Conservation (phyloP, 2,329 filamentous ascomycete genomes). For the Colletotrichum higginsianum region DNA sequence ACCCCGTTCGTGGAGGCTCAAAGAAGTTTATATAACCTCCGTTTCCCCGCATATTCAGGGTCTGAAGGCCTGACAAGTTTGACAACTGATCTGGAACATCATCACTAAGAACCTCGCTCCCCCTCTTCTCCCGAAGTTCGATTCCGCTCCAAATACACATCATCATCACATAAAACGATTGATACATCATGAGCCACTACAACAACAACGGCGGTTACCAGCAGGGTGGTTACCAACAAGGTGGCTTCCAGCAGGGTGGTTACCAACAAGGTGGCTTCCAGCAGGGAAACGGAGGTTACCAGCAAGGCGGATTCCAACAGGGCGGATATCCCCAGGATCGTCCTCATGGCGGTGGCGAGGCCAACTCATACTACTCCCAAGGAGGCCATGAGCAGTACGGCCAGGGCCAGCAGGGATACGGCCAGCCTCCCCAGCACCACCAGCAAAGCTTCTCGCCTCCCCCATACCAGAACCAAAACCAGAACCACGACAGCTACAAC, state of each 20-base stretch:
- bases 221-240: slow-evolving; percentile 17
- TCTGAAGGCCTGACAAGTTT: not conserved
- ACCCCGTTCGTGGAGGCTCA: slow-evolving; percentile 21
- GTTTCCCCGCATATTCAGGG: slow-evolving; percentile 30
- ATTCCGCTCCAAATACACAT: not conserved
- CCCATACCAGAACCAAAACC: slow-evolving; percentile 31
- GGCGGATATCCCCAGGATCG: slow-evolving; percentile 23
- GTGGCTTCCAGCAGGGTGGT: slow-evolving; percentile 18
- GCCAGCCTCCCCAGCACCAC: slow-evolving; percentile 35
- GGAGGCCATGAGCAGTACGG: slow-evolving; percentile 11
- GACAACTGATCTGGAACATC: slow-evolving; percentile 7
- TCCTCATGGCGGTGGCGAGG: slow-evolving; percentile 21
- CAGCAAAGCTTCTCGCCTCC: slow-evolving; percentile 34
- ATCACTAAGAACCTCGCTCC: not conserved
- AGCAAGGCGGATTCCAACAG: slow-evolving; percentile 19
- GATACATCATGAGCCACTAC: slow-evolving; percentile 33
- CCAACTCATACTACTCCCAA: slow-evolving; percentile 36
- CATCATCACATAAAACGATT: not conserved
- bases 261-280: slow-evolving; percentile 22
- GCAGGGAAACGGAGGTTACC: slow-evolving; percentile 6
- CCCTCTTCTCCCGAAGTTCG: not conserved
- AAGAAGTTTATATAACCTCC: slow-evolving; percentile 36
- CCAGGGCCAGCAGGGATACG: slow-evolving; percentile 33
- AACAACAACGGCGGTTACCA: slow-evolving; percentile 28
- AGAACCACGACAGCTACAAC: slow-evolving; percentile 17